These are phyloP conservation scores for Bathelium albidoporum DNA, from an alignment of 495 filamentous ascomycete genomes.

Conservation along the genomic window DNA sequence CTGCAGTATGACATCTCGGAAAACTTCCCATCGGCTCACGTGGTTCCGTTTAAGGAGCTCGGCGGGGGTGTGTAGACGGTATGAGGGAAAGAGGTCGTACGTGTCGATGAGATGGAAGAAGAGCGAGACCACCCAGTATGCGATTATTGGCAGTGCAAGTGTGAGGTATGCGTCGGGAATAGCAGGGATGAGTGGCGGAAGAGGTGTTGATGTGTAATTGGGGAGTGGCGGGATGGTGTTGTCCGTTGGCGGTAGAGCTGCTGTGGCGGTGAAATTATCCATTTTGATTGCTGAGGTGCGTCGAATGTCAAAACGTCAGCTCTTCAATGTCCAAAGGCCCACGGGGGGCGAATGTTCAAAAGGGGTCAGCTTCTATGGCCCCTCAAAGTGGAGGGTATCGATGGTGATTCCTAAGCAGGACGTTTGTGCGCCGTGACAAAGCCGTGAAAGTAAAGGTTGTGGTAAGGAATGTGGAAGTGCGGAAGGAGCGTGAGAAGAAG, in stretches of 20 bases:
- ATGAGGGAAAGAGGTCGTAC: slow-evolving; percentile 71
- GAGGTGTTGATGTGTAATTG: slow-evolving; percentile 53
- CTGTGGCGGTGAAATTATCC: slow-evolving; percentile 37
- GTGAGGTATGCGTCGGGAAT: slow-evolving; percentile 73
- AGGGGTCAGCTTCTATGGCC: background rate
- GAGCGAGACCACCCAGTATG: slow-evolving; percentile 82
- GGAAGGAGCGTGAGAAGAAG: background rate
- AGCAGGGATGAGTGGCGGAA: slow-evolving; percentile 59
- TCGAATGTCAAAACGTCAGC: background rate
- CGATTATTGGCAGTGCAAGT: slow-evolving; percentile 63
- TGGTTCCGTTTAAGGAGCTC: slow-evolving; percentile 81
- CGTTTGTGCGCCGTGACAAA: background rate
- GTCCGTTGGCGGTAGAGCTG: slow-evolving; percentile 3
- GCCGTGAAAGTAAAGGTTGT: background rate
- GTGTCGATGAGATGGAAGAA: slow-evolving; percentile 79
- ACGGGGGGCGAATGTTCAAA: background rate
- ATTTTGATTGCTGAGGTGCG: slow-evolving; percentile 1
- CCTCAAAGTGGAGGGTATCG: background rate
- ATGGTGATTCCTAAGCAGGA: background rate
- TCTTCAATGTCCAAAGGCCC: background rate
- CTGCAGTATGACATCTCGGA: slow-evolving; percentile 78
- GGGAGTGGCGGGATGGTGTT: slow-evolving; percentile 64
- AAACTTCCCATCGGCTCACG: slow-evolving; percentile 68
- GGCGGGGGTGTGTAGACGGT: slow-evolving; percentile 84
- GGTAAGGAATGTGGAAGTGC: no score